Conservation (phyloP, 1,284 basidiomycete genomes). For the Ustilago curta region DNA sequence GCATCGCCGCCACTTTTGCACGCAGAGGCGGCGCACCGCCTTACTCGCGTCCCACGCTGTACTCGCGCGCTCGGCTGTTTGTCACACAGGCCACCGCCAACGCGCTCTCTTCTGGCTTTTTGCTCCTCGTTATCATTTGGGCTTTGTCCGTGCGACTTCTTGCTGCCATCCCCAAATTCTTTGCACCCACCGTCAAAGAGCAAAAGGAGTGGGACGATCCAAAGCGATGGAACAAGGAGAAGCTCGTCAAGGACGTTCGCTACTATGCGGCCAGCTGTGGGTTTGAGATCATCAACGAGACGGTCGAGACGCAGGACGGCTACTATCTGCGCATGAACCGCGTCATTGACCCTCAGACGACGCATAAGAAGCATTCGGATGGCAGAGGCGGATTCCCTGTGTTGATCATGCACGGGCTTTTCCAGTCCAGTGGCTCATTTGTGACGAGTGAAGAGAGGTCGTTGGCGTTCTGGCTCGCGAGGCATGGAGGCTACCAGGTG, state of each 20-base stretch:
- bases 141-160: slow-evolving; percentile 64
- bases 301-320: slow-evolving; percentile 75
- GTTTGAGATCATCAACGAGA: slow-evolving; percentile 75
- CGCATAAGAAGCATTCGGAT: slow-evolving; percentile 68
- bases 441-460: slow-evolving; percentile 76
- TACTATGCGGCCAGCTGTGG: slow-evolving; percentile 75
- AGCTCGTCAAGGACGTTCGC: slow-evolving; percentile 73
- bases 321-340: slow-evolving; percentile 74
- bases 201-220: slow-evolving; percentile 73
- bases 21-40: slow-evolving; percentile 58
- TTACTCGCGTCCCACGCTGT: slow-evolving; percentile 54
- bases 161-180: slow-evolving; percentile 49
- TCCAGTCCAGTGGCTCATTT: slow-evolving; percentile 76
- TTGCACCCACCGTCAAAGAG: slow-evolving; percentile 23
- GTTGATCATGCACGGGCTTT: slow-evolving; percentile 76
- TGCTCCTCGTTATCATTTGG: slow-evolving; percentile 71
- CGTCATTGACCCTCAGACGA: slow-evolving; percentile 72
- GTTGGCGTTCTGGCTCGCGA: slow-evolving; percentile 76
- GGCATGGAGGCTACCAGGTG: slow-evolving; percentile 74
- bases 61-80: slow-evolving; percentile 66
- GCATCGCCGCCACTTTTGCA: slow-evolving; percentile 44
- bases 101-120: slow-evolving; percentile 73
- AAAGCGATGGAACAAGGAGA: slow-evolving; percentile 71
- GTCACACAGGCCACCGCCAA: slow-evolving; percentile 72
- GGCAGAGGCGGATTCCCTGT: slow-evolving; percentile 74